phyloP scores from a whole-genome alignment of 2,329 filamentous ascomycete species.

The Penicillium aurantiogriseum region DNA sequence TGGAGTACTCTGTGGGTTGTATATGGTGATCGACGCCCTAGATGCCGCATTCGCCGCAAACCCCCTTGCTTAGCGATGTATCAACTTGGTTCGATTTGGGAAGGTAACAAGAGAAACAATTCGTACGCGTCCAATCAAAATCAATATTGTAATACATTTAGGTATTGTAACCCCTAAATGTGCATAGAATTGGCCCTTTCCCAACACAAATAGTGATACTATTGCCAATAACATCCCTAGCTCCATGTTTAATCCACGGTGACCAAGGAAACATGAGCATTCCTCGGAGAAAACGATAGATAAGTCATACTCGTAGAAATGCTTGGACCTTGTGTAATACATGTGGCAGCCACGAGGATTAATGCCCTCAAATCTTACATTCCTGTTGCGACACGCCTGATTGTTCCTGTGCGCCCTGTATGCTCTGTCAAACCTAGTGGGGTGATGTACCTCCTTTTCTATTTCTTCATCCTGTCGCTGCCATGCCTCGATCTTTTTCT shows the following conservation, averaged over 20 bases:
- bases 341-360: conserved; percentile 29
- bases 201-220: not conserved
- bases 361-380: conserved; percentile 21
- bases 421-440: not conserved
- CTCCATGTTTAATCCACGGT: not conserved
- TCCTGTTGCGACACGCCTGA: conserved; percentile 9
- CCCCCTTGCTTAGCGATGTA: conserved; percentile 19
- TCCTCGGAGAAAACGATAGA: not conserved
- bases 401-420: conserved; percentile 9
- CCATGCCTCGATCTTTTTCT: not conserved
- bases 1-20: no score
- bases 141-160: not conserved
- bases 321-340: conserved; percentile 6
- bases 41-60: not conserved
- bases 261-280: not conserved
- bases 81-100: conserved; percentile 6
- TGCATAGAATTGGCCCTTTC: not conserved
- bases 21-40: not conserved
- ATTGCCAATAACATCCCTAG: conserved; percentile 15
- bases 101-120: conserved; percentile 7
- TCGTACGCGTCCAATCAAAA: not conserved
- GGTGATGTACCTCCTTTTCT: conserved; percentile 7
- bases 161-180: not conserved
- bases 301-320: conserved; percentile 3
- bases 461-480: not conserved